Percentiles rank a stretch among this genome's conserved stretches.
phyloP scores from a whole-genome alignment of 2,329 filamentous ascomycete genomes.

The Trichoderma sp. region DNA sequence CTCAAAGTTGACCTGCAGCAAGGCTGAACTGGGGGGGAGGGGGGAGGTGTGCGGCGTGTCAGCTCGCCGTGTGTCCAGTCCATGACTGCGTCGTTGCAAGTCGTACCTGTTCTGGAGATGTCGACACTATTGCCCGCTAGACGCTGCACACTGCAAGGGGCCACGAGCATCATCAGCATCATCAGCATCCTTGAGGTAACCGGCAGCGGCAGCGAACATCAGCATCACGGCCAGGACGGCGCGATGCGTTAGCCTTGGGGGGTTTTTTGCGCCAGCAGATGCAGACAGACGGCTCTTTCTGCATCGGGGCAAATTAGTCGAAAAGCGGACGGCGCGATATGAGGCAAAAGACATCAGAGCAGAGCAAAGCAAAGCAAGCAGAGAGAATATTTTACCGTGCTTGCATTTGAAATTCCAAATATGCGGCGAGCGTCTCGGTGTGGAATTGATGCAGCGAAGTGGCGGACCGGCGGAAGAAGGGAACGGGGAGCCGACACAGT shows the following conservation, averaged over 20 bases:
- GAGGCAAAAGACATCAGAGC: not conserved
- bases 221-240: slow-evolving; percentile 4
- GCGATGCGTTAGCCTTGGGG: not conserved
- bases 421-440: not conserved
- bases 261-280: not conserved
- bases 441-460: not conserved
- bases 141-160: slow-evolving; percentile 11
- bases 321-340: not conserved
- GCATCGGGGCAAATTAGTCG: slow-evolving; percentile 19
- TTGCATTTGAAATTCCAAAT: not conserved
- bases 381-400: too few relatives aligned
- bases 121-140: not conserved
- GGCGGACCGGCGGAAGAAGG: slow-evolving; percentile 1
- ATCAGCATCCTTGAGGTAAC: not conserved
- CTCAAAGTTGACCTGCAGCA: slow-evolving; percentile 22
- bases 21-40: slow-evolving; percentile 21
- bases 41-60: slow-evolving; percentile 16
- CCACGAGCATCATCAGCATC: slow-evolving; percentile 8
- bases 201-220: not conserved
- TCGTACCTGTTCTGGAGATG: not conserved
- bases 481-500: not conserved
- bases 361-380: too few relatives aligned
- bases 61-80: slow-evolving; percentile 13
- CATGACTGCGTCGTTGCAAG: not conserved
- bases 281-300: slow-evolving; percentile 4